Base-by-base conservation (phyloP, 805 yeast species). In the Kluyveromyces siamensis region DNA sequence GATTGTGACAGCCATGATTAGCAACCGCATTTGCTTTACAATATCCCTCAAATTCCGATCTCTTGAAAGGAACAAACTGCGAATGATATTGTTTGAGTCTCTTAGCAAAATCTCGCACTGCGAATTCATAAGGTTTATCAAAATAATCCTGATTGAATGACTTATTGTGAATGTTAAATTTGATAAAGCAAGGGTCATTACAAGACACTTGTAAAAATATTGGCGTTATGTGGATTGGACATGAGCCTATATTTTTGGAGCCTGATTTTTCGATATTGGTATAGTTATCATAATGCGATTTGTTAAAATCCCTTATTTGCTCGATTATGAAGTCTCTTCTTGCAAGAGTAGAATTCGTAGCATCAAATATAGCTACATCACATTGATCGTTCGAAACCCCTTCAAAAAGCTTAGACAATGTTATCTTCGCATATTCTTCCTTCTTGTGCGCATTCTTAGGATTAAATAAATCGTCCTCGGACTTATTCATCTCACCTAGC, bases 111-210 rank as follows among this genome's bases (percentile, higher is more conserved):
- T 83, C 89, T 3, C 65, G 54, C 16, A 82, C 73, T 3, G 88
- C 80, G 7, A 59, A 59, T 35, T 72, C 72, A 54, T 79, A 76
- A 41, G 78, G 75, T 53, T 71, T 69, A 43, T 74, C 74, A 47
- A 61, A 66, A 61, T 84, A 84, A 60, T 84, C 90, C 37, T 72
- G 73, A 58, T 81, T 82, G 47, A 67, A 70, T 0, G 88, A 75
- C 61, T 84, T 84, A 46, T 79, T 77, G 55, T 77, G 80, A 47
- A 83, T 80, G 63, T 84, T 84, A 62, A 62, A 84, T 50, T 76
- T 70, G 55, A 81, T 65, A 30, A 80, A 71, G 16, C 70, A 70
- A 30, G 63, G 62, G 58, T 80, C 77, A n/a, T 71, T 63, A 57
- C 86, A 80, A 53, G 77, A 73, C 27, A 84, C 75, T 58, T 84